phyloP scores from a whole-genome alignment of 208 protist species.

The Phytomonas sp. region DNA sequence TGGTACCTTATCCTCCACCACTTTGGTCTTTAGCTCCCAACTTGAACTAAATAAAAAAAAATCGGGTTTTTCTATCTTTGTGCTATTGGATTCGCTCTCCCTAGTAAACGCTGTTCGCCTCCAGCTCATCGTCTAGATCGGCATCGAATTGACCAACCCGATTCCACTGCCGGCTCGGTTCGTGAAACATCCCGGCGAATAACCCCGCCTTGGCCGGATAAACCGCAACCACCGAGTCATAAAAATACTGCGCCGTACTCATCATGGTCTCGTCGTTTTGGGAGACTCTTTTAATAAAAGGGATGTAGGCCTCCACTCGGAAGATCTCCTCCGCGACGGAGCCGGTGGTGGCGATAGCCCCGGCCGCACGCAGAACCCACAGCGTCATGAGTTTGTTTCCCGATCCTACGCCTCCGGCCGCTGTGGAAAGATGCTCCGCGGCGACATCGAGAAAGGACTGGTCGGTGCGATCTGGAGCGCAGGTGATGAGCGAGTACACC shows the following conservation, averaged over 20 bases:
- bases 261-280: conserved; percentile 59
- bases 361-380: conserved; percentile 79
- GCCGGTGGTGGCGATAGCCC: conserved; percentile 53
- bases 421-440: conserved; percentile 38
- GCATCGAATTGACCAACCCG: conserved; percentile 69
- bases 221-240: conserved; percentile 38
- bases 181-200: conserved; percentile 37
- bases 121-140: conserved; percentile 81
- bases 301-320: conserved; percentile 49
- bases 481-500: conserved; percentile 60
- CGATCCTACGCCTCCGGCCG: conserved; percentile 45
- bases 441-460: conserved; percentile 56
- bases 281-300: conserved; percentile 58
- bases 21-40: not conserved
- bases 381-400: conserved; percentile 66
- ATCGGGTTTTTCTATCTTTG: conserved; percentile 4
- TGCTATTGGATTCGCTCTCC: not conserved
- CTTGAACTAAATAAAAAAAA: not conserved
- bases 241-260: conserved; percentile 81
- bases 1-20: not conserved
- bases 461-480: conserved; percentile 44
- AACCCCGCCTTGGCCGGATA: conserved; percentile 25
- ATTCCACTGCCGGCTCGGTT: conserved; percentile 57
- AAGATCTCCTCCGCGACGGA: conserved; percentile 29
- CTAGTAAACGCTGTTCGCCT: conserved; percentile 69